Base-by-base conservation (phyloP, 2,329 filamentous ascomycete species). In the Polytolypa hystricis region DNA sequence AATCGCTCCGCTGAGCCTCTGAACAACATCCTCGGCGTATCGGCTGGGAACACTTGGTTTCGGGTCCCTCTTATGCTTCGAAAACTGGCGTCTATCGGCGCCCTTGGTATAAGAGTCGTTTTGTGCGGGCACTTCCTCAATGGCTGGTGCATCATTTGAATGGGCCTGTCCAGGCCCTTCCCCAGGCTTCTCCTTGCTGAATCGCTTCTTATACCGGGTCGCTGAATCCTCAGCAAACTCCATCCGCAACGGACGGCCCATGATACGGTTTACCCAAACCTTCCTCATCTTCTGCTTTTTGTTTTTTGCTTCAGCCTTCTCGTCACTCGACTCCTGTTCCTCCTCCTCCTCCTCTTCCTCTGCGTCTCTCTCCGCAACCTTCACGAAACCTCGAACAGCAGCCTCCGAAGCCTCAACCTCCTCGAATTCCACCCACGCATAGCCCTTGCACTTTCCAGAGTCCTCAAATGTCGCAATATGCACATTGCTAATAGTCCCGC, bases 391-490 rank as follows among this genome's bases (percentile, higher is more conserved):
- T 55, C 78, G 79, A 46, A 93, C 85, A 3, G 83, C 84, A 51
- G 72, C 73, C 33, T 79, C 74, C 0, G 85, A 85, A 0, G 81
- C 74, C 39, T 83, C 77, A 8, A 87, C 55, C 34, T 86, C 78
- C 54, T 80, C 79, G 61, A 96, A 98, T 43, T 84, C 84, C 42
- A 98, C 77, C 87, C 91, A 98, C 4, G 81, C 91, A 62, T 81
- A 98, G 12, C 91, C 93, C 65, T 96, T 96, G 68, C 91, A 98
- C 65, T 96, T 98, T 29, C 91, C 91, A 14, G 81, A 81, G 58
- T 98, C 93, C 60, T 96, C 84, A 55, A 98, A 98, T 0, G 87
- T 94, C 2, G 91, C 91, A 47, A 96, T 69, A 62, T 93, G 89
- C 45, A 85, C 73, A 65, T 83, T 83, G 36, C 79, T 75, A 43